These are phyloP conservation scores for Silene coronaria DNA, from an alignment of 179 eudicot genomes.

Conservation along the genomic window DNA sequence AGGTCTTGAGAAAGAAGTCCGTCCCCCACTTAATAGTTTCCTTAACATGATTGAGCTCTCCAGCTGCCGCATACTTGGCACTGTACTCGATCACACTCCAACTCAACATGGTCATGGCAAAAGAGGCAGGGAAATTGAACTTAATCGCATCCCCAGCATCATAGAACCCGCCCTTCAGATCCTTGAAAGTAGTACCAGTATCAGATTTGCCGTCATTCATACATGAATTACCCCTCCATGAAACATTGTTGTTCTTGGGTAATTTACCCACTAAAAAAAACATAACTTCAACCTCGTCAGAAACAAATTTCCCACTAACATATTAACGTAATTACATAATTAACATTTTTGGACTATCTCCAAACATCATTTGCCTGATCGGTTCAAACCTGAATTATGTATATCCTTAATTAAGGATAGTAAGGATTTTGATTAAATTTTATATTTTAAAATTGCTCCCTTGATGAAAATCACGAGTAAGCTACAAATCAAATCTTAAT, in stretches of 20 bases:
- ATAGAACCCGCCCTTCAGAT: slow-evolving; percentile 75
- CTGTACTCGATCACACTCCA: slow-evolving; percentile 97
- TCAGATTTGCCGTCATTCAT: slow-evolving; percentile 71
- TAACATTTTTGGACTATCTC: background rate
- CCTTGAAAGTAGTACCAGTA: slow-evolving; percentile 37
- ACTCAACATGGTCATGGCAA: slow-evolving; percentile 88
- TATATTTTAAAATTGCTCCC: background rate
- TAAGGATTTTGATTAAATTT: background rate
- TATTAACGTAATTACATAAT: slow-evolving; percentile 1
- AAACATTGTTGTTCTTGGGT: slow-evolving; percentile 81
- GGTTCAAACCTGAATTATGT: background rate
- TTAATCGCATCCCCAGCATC: slow-evolving; percentile 99
- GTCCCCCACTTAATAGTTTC: slow-evolving; percentile 93
- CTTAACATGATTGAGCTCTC: slow-evolving; percentile 76
- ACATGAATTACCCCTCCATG: slow-evolving; percentile 91
- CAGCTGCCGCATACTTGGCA: slow-evolving; percentile 91
- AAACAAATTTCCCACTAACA: background rate
- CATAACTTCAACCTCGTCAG: slow-evolving; percentile 9
- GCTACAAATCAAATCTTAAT: no score
- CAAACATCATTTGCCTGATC: background rate
- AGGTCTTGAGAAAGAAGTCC: slow-evolving; percentile 87
- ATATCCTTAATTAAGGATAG: background rate
- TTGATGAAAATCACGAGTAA: no score
- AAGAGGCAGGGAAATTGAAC: slow-evolving; percentile 75
- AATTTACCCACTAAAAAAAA: slow-evolving; percentile 68